These are phyloP conservation scores for Capronia coronata DNA, from an alignment of 2,329 filamentous ascomycete genomes.

Conservation along the genomic window DNA sequence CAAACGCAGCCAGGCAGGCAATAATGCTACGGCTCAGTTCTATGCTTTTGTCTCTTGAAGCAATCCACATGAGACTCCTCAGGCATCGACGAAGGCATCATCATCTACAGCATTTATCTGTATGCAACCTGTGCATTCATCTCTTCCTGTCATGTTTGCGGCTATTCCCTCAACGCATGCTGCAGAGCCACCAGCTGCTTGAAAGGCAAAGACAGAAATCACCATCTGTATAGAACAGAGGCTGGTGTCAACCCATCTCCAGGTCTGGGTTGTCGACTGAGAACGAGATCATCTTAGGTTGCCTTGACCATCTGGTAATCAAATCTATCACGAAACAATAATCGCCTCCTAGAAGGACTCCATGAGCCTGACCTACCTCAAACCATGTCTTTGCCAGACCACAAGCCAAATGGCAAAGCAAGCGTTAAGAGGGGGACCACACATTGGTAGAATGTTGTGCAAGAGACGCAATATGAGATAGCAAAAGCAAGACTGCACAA, in stretches of 20 bases:
- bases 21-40: too few species aligned
- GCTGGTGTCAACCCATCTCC: neutral
- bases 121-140: too few species aligned
- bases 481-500: conserved; percentile 5
- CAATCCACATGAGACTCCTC: too few species aligned
- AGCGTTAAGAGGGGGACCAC: conserved; percentile 1
- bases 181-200: too few species aligned
- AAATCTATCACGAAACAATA: neutral
- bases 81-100: too few species aligned
- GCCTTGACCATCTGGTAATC: conserved; percentile 7
- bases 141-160: too few species aligned
- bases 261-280: neutral
- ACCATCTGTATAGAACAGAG: too few species aligned
- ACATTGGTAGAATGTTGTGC: conserved; percentile 5
- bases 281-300: conserved; percentile 10
- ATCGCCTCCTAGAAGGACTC: too few species aligned
- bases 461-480: conserved; percentile 12
- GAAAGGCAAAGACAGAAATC: too few species aligned
- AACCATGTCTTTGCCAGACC: neutral
- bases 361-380: neutral
- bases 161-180: too few species aligned
- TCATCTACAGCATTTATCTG: too few species aligned
- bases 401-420: too few species aligned
- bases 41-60: neutral
- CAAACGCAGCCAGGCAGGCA: neutral